Evolutionary conservation across 441 rosid genomes (phyloP).

Genomic region (Codiaeum variegatum): DNA sequence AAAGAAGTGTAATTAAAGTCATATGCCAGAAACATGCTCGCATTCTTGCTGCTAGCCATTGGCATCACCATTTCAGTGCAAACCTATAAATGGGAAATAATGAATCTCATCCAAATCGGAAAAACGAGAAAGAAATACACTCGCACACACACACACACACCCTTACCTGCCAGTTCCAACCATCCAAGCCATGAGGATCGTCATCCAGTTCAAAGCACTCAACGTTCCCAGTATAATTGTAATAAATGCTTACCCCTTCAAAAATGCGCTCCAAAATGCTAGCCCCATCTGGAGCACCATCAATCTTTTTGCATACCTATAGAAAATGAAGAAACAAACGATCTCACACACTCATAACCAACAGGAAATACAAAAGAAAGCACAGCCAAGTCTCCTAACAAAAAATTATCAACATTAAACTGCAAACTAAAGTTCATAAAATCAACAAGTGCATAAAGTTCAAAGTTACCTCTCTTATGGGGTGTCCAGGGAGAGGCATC

Average conservation of each 20-base stretch:
- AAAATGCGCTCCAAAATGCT: constrained; percentile 61
- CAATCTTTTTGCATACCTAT: constrained; percentile 75
- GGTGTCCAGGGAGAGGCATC: constrained; percentile 90
- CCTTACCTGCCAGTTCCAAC: constrained; percentile 89
- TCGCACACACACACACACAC: neutral
- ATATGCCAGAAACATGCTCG: constrained; percentile 62
- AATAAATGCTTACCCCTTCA: constrained; percentile 61
- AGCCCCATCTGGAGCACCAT: constrained; percentile 42
- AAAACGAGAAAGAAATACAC: too few relatives aligned
- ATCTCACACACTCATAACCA: neutral
- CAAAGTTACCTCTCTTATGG: constrained; percentile 70
- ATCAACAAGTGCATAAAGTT: neutral
- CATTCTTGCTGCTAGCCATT: constrained; percentile 54
- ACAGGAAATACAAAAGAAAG: neutral
- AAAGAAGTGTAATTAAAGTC: constrained; percentile 57
- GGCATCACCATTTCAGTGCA: constrained; percentile 98
- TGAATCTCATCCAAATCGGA: constrained; percentile 1
- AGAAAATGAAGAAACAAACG: neutral
- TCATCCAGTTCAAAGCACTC: constrained; percentile 79
- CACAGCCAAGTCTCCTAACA: neutral
- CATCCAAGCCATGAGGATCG: constrained; percentile 86
- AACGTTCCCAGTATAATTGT: constrained; percentile 67
- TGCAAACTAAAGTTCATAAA: neutral
- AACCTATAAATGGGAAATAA: constrained; percentile 42
- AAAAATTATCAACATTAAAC: neutral